A percentile compares a stretch with the other conserved stretches of the same genome.
These are phyloP conservation scores for Dianthus caryophyllus DNA, from an alignment of 148 eudicot genomes.

Conservation along the genomic window DNA sequence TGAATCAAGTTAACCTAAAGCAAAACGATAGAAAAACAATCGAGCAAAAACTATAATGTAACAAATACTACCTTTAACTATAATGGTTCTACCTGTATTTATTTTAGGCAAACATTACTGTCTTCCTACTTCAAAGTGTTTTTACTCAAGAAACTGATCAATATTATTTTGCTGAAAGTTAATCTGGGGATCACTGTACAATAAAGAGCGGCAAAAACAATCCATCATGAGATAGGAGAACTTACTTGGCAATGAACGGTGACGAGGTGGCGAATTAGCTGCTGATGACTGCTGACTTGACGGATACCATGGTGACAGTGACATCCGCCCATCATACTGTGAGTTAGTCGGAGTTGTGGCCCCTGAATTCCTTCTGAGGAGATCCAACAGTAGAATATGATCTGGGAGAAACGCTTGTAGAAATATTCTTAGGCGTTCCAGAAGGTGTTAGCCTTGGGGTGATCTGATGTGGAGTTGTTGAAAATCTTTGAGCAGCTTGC, in stretches of 20 bases:
- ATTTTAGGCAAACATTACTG: no score
- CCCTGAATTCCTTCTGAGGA: conserved; percentile 61
- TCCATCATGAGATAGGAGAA: neutral
- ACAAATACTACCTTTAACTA: no score
- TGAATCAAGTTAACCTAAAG: neutral
- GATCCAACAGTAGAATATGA: conserved; percentile 63
- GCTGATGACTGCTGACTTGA: conserved; percentile 96
- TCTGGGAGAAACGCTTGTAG: conserved; percentile 65
- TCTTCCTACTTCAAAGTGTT: no score
- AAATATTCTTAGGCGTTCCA: conserved; percentile 70
- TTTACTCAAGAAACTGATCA: no score
- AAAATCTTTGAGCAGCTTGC: conserved; percentile 50
- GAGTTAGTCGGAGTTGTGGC: conserved; percentile 58
- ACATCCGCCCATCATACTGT: conserved; percentile 50
- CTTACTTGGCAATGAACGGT: conserved; percentile 60
- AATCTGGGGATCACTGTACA: no score
- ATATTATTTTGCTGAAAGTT: no score
- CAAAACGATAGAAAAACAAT: neutral
- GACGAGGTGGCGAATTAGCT: conserved; percentile 83
- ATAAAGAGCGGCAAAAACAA: no score
- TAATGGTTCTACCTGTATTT: no score
- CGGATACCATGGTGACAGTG: conserved; percentile 73
- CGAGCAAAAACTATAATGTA: no score
- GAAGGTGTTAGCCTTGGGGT: conserved; percentile 85
- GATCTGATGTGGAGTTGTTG: conserved; percentile 61